phyloP scores from a whole-genome alignment of 345 rosid genomes.

The Trapa incisa region DNA sequence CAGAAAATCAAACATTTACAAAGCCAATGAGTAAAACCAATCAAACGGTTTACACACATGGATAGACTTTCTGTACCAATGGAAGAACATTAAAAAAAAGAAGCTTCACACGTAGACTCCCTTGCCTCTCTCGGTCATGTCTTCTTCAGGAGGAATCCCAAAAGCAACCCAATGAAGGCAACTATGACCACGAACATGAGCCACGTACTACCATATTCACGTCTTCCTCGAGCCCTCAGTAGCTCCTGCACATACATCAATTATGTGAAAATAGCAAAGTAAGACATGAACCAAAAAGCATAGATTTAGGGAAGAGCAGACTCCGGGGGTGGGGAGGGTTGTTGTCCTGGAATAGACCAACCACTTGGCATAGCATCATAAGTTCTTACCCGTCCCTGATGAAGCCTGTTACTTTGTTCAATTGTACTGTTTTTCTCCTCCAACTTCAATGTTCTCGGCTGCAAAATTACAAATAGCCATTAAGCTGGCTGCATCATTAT shows the following conservation, averaged over 20 bases:
- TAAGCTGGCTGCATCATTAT: no score
- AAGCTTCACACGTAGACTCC: no score
- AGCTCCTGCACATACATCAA: constrained; percentile 38
- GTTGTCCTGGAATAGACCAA: no score
- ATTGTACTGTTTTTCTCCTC: constrained; percentile 43
- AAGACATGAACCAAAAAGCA: no score
- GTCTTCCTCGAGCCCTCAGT: constrained; percentile 34
- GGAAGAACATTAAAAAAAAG: no score
- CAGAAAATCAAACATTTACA: no score
- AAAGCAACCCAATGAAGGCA: constrained; percentile 53
- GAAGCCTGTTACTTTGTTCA: constrained; percentile 45
- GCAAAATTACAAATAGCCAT: neutral
- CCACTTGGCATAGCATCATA: neutral
- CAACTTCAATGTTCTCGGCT: constrained; percentile 44
- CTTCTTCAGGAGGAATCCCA: constrained; percentile 66
- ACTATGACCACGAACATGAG: constrained; percentile 42
- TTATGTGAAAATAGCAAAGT: no score
- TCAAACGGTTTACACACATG: no score
- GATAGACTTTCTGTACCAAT: no score
- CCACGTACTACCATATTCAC: constrained; percentile 29
- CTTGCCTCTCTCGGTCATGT: constrained; percentile 19
- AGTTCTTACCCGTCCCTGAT: constrained; percentile 49
- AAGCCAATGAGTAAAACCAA: no score
- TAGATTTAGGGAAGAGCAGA: no score
- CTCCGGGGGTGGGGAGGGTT: no score